Evolutionary conservation across 345 rosid genomes (phyloP).

Genomic region (Brassica cretica): DNA sequence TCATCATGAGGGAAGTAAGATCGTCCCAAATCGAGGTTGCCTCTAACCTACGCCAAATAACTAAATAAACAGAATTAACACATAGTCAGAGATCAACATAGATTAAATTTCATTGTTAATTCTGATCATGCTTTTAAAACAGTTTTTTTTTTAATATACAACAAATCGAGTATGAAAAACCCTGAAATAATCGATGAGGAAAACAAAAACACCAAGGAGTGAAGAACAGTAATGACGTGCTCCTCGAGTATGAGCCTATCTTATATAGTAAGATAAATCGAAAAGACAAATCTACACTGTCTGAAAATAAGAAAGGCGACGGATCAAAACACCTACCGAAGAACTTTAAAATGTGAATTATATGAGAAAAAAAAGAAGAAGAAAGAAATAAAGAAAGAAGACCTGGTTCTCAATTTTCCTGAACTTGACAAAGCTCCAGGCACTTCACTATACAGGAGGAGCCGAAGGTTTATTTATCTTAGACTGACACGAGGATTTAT

Average conservation of each 20-base stretch:
- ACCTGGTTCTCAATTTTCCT: slow-evolving; percentile 19
- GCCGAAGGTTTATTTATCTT: slow-evolving; percentile 5
- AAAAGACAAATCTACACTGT: slow-evolving; percentile 13
- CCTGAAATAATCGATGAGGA: not conserved
- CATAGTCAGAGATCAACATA: not conserved
- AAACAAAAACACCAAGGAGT: not conserved
- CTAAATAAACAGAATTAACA: not conserved
- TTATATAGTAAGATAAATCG: not conserved
- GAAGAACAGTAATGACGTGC: slow-evolving; percentile 23
- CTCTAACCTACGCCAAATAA: slow-evolving; percentile 23
- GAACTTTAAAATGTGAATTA: not conserved
- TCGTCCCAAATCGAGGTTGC: not conserved
- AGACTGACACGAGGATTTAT: slow-evolving; percentile 3
- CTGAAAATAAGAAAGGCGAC: not conserved
- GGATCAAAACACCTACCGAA: slow-evolving; percentile 1
- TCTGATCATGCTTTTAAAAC: too few relatives aligned
- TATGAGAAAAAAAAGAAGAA: not conserved
- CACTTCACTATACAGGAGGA: slow-evolving; percentile 13
- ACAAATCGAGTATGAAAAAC: too few relatives aligned
- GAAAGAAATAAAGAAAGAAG: too few relatives aligned
- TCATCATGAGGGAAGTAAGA: too few relatives aligned
- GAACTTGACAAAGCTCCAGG: slow-evolving; percentile 24
- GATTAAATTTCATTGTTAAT: not conserved
- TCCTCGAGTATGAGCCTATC: slow-evolving; percentile 6
- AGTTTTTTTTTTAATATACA: too few relatives aligned